Evolutionary conservation across 1,284 basidiomycete species (phyloP).

Genomic region (Exobasidium cylindrosporum): DNA sequence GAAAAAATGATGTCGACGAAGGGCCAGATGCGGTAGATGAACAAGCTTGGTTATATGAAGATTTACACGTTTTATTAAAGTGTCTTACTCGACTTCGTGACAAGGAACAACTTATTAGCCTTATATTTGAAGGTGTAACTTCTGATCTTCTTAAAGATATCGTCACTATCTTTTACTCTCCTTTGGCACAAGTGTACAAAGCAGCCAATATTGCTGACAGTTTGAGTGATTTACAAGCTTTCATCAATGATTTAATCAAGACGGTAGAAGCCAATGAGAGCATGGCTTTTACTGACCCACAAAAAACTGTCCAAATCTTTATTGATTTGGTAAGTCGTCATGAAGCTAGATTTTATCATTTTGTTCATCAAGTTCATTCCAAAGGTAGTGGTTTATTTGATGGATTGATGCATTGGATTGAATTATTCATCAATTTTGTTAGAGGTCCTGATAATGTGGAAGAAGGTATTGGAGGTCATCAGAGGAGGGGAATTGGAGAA

Average conservation of each 20-base stretch:
- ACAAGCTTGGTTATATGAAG: constrained; percentile 53
- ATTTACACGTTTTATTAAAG: constrained; percentile 49
- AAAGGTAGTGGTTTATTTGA: constrained; percentile 94
- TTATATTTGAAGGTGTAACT: constrained; percentile 95
- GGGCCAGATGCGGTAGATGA: constrained; percentile 52
- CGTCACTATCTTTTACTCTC: constrained; percentile 97
- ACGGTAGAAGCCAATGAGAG: constrained; percentile 91
- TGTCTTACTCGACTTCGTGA: constrained; percentile 67
- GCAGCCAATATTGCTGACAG: constrained; percentile 96
- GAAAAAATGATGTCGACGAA: constrained; percentile 63
- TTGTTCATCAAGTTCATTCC: constrained; percentile 97
- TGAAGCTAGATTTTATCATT: constrained; percentile 90
- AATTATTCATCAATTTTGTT: constrained; percentile 85
- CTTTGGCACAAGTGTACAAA: constrained; percentile 95
- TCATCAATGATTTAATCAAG: constrained; percentile 90
- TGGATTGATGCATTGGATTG: constrained; percentile 92
- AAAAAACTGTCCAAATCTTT: constrained; percentile 83
- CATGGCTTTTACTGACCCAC: constrained; percentile 77
- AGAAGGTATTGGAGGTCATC: constrained; percentile 19
- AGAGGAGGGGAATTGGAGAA: constrained; percentile 36
- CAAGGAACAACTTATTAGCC: constrained; percentile 84
- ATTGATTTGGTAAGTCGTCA: constrained; percentile 90
- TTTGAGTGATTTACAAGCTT: constrained; percentile 83
- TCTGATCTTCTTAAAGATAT: constrained; percentile 96
- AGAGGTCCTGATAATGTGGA: constrained; percentile 71